Conservation (phyloP, 2,329 filamentous ascomycete genomes). For the Mariannaea sp. region DNA sequence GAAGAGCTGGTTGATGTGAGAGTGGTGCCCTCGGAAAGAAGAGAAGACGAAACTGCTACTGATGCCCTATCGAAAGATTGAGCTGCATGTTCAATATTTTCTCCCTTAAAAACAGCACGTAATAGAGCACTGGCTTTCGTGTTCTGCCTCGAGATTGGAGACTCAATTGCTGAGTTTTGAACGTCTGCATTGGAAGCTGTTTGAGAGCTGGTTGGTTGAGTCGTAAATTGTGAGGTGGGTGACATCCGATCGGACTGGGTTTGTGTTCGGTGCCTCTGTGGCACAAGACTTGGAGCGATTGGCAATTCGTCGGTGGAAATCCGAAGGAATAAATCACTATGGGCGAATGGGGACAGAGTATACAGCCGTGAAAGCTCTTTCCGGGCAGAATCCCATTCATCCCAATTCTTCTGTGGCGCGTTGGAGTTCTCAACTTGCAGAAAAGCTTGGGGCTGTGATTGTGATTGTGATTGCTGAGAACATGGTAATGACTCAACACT, state of each 20-base stretch:
- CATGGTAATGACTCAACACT: slow-evolving; percentile 8
- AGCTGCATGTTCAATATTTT: not conserved
- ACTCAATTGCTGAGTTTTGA: not conserved
- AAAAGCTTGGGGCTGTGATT: not conserved
- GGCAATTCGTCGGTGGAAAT: slow-evolving; percentile 23
- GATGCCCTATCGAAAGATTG: not conserved
- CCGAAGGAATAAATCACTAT: slow-evolving; percentile 24
- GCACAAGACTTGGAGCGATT: slow-evolving; percentile 3
- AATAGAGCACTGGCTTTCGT: not conserved
- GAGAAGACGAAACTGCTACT: not conserved
- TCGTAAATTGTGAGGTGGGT: not conserved
- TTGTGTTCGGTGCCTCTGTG: not conserved
- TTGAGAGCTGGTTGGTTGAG: not conserved
- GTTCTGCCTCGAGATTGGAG: not conserved
- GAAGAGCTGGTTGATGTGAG: not conserved
- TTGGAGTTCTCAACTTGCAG: slow-evolving; percentile 7
- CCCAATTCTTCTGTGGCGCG: slow-evolving; percentile 28
- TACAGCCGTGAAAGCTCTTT: slow-evolving; percentile 33
- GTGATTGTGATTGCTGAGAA: slow-evolving; percentile 17
- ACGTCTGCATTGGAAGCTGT: not conserved
- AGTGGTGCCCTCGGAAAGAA: not conserved
- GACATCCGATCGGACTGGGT: not conserved
- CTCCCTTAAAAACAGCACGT: not conserved
- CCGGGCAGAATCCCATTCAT: slow-evolving; percentile 35
- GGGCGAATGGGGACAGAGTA: slow-evolving; percentile 18